These are phyloP conservation scores for Annona cherimola DNA, from an alignment of 164 flowering plant species.

Conservation along the genomic window DNA sequence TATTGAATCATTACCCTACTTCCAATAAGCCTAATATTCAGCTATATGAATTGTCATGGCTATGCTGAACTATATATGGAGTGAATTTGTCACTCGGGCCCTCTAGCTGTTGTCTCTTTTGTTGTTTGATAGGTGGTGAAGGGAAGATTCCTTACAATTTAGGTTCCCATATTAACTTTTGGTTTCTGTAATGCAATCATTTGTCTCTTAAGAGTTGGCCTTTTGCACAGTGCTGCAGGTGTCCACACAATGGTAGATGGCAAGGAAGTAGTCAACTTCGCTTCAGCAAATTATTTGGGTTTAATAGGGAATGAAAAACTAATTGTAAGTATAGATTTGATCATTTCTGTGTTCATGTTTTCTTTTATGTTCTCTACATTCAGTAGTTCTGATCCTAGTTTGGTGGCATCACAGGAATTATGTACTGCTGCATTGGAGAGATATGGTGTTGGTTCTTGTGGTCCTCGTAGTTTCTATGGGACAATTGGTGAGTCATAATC, in stretches of 20 bases:
- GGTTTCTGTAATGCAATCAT: not conserved
- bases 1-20: no score
- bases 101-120: no score
- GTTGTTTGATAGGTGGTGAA: no score
- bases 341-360: not conserved
- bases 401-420: slow-evolving; percentile 52
- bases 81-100: no score
- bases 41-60: no score
- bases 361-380: not conserved
- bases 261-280: slow-evolving; percentile 87
- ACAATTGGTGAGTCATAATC: slow-evolving; percentile 65
- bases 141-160: no score
- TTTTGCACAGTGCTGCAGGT: slow-evolving; percentile 78
- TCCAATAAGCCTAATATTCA: no score
- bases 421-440: slow-evolving; percentile 87
- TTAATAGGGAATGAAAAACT: slow-evolving; percentile 72
- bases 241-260: slow-evolving; percentile 74
- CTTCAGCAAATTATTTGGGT: slow-evolving; percentile 96
- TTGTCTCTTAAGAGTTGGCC: slow-evolving; percentile 15
- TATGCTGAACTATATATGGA: no score
- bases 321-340: slow-evolving; percentile 40
- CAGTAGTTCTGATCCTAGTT: slow-evolving; percentile 3
- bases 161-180: no score
- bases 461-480: slow-evolving; percentile 99
- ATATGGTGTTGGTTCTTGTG: slow-evolving; percentile 99